These are phyloP conservation scores for Lactarius deliciosus DNA, from an alignment of 768 basidiomycete genomes.

Conservation along the genomic window DNA sequence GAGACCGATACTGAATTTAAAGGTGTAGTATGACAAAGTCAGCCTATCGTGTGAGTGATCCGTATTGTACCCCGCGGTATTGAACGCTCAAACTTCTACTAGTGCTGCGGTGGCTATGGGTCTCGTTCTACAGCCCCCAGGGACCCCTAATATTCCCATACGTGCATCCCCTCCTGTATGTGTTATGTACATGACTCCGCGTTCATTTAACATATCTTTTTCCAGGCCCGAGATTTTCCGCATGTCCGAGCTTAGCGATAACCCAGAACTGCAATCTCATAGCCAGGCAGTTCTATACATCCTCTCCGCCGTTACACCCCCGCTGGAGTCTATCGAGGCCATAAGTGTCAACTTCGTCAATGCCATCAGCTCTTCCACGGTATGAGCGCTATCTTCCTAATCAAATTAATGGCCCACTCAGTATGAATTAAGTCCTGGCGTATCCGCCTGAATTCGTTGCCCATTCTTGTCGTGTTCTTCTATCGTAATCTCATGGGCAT, in stretches of 20 bases:
- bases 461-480: conserved; percentile 88
- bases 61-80: conserved; percentile 8
- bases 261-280: conserved; percentile 75
- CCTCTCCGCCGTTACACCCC: conserved; percentile 77
- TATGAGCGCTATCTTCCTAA: conserved; percentile 38
- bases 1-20: conserved; percentile 17
- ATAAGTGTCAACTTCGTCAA: conserved; percentile 61
- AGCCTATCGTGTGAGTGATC: conserved; percentile 69
- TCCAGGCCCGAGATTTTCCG: conserved; percentile 80
- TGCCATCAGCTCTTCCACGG: conserved; percentile 77
- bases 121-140: conserved; percentile 69
- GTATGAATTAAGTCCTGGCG: conserved; percentile 73
- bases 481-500: conserved; percentile 84
- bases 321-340: conserved; percentile 59
- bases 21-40: conserved; percentile 76
- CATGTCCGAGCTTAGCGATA: conserved; percentile 90
- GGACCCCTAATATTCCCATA: conserved; percentile 78
- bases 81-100: conserved; percentile 25
- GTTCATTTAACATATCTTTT: conserved; percentile 22
- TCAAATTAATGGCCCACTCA: conserved; percentile 12
- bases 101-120: conserved; percentile 83
- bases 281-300: conserved; percentile 80
- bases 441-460: conserved; percentile 82
- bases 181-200: conserved; percentile 27
- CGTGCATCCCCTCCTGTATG: conserved; percentile 73